These are phyloP conservation scores for Ceratobasidium sp. DNA, from an alignment of 1,284 basidiomycete species.

Conservation along the genomic window DNA sequence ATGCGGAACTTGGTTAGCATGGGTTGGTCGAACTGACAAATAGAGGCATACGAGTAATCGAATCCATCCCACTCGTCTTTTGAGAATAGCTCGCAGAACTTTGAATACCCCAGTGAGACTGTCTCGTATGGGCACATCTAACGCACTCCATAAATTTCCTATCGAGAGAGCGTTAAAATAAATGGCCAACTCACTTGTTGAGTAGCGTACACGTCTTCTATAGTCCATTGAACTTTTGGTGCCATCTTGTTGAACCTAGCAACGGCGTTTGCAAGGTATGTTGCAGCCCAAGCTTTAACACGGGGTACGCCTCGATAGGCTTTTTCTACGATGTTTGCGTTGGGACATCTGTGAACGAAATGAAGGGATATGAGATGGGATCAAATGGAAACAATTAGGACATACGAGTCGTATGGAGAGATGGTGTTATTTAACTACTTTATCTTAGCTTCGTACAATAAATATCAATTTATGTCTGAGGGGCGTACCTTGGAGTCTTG, in stretches of 20 bases:
- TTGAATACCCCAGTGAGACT: slow-evolving; percentile 89
- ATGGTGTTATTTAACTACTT: slow-evolving; percentile 84
- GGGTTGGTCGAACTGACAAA: not conserved
- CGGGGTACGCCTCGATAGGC: slow-evolving; percentile 70
- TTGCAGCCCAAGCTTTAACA: slow-evolving; percentile 59
- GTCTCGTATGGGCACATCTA: slow-evolving; percentile 89
- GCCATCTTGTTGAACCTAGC: slow-evolving; percentile 51
- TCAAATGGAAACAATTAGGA: slow-evolving; percentile 47
- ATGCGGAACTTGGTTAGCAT: not conserved
- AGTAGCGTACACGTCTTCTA: slow-evolving; percentile 41
- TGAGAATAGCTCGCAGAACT: slow-evolving; percentile 91
- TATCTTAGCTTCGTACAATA: not conserved
- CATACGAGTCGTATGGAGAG: slow-evolving; percentile 76
- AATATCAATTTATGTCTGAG: slow-evolving; percentile 51
- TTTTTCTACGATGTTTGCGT: slow-evolving; percentile 66
- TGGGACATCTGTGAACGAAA: slow-evolving; percentile 66
- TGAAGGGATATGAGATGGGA: not conserved
- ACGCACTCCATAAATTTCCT: not conserved
- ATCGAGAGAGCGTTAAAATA: not conserved
- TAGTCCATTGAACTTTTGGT: slow-evolving; percentile 33
- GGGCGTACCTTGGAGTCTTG: slow-evolving; percentile 70
- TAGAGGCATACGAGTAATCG: slow-evolving; percentile 75
- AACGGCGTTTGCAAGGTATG: slow-evolving; percentile 53
- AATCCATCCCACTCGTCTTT: slow-evolving; percentile 92
- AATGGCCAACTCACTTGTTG: slow-evolving; percentile 13